Evolutionary conservation across 495 filamentous ascomycete genomes (phyloP), one percentile per base, ranked within the genome.

Genomic region (Trichoderma reesei): DNA sequence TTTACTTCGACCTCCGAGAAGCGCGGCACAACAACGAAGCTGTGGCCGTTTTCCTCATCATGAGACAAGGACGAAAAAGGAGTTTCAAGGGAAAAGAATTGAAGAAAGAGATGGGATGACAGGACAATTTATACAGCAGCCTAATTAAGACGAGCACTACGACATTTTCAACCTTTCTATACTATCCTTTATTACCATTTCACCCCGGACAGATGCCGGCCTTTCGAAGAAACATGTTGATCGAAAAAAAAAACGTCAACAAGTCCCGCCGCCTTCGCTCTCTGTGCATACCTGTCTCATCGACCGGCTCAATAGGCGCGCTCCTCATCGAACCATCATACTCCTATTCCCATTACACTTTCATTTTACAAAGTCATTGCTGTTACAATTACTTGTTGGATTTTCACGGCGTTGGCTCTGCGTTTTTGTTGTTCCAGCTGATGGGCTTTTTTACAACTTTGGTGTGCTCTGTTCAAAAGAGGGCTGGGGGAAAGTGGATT

Each of bases 101-200:
- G 31, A 56, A 56, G 18, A 11, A 18, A 31, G 4, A 56, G 16
- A 56, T 33, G 16, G 44, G 20, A 8, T 7, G n/a, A 48, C 8
- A 5, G 16, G 16, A 46, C n/a, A 48, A n/a, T n/a, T n/a, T 48
- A 48, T 48, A 18, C 16, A 48, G 8, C 16, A 26, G 44, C 44
- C 44, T 48, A 48, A 48, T 48, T 20, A 26, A 48, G n/a, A 48
- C 44, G 44, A 48, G 44, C 44, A 48, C 44, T 48, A 48, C 44
- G 44, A 48, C 44, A 8, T 39, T 18, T n/a, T n/a, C n/a, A n/a
- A n/a, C n/a, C n/a, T n/a, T n/a, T n/a, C n/a, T n/a, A n/a, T n/a
- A n/a, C n/a, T n/a, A n/a, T n/a, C n/a, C n/a, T 46, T 14, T 46
- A 8, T 46, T 14, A 13, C 16, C 42, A 8, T 46, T 14, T 5